A percentile compares a stretch with the other conserved stretches of the same genome.
Evolutionary conservation across 106 monocot genomes (phyloP).

Genomic region (Acorus gramineus): DNA sequence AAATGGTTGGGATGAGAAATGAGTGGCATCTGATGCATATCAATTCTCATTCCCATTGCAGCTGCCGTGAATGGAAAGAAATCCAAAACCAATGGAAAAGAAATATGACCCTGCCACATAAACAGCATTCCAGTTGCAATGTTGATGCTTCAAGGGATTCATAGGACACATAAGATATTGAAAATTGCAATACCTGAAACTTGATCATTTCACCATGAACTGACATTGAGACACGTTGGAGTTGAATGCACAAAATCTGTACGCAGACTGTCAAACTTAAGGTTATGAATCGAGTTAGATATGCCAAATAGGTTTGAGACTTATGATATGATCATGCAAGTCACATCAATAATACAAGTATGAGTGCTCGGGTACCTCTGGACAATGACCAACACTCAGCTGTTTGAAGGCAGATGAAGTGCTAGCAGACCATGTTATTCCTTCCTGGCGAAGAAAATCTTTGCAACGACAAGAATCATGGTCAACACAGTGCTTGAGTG

Average conservation of each 20-base stretch:
- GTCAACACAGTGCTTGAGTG: conserved; percentile 38
- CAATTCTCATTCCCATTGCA: conserved; percentile 13
- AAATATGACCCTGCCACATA: conserved; percentile 48
- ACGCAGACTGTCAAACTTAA: conserved; percentile 7
- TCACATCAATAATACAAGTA: background rate
- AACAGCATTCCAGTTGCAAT: background rate
- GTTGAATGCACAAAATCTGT: conserved; percentile 84
- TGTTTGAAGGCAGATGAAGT: conserved; percentile 56
- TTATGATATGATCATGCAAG: background rate
- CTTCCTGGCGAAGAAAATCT: conserved; percentile 38
- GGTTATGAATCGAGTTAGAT: background rate
- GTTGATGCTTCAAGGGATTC: no score
- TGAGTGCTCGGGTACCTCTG: conserved; percentile 35
- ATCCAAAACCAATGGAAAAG: conserved; percentile 54
- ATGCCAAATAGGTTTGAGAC: background rate
- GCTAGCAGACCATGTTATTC: conserved; percentile 28
- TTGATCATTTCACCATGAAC: conserved; percentile 60
- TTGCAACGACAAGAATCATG: conserved; percentile 68
- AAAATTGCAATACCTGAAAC: conserved; percentile 32
- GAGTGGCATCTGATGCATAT: conserved; percentile 2
- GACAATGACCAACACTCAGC: conserved; percentile 45
- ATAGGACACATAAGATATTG: no score
- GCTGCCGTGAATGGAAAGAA: conserved; percentile 34
- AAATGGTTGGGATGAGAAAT: conserved; percentile 9
- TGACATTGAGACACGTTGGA: conserved; percentile 69